phyloP scores from a whole-genome alignment of 805 yeast genomes.

The Saccharomyces eubayanus region DNA sequence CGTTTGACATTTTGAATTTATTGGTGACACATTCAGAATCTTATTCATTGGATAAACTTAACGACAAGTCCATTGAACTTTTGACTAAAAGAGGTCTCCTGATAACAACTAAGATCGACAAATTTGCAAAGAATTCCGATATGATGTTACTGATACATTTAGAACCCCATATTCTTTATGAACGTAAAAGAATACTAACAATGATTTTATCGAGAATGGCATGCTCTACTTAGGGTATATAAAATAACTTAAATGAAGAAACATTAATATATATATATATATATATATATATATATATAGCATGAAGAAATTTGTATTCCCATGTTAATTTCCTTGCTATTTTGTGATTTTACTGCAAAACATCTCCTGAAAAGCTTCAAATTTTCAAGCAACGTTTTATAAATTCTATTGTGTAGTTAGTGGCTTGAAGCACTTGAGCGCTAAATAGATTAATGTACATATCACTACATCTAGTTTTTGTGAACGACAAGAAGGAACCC shows the following conservation, averaged over 20 bases:
- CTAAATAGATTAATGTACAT: neutral
- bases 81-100: conserved; percentile 21
- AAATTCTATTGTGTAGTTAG: neutral
- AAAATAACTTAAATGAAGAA: neutral
- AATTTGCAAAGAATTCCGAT: conserved; percentile 5
- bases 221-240: neutral
- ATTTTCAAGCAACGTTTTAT: neutral
- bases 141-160: conserved; percentile 9
- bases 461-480: neutral
- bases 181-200: conserved; percentile 20
- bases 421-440: neutral
- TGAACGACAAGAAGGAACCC: neutral
- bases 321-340: neutral
- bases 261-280: neutral
- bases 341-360: neutral
- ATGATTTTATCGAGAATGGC: conserved; percentile 18
- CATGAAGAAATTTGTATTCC: neutral
- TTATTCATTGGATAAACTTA: conserved; percentile 16
- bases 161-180: conserved; percentile 12
- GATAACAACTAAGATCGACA: conserved; percentile 5
- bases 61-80: conserved; percentile 12
- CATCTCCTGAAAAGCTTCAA: neutral
- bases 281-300: neutral
- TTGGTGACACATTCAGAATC: conserved; percentile 30
- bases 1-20: conserved; percentile 26